These are phyloP conservation scores for Pseudogymnoascus sp. DNA, from an alignment of 2,329 filamentous ascomycete genomes.

Conservation along the genomic window DNA sequence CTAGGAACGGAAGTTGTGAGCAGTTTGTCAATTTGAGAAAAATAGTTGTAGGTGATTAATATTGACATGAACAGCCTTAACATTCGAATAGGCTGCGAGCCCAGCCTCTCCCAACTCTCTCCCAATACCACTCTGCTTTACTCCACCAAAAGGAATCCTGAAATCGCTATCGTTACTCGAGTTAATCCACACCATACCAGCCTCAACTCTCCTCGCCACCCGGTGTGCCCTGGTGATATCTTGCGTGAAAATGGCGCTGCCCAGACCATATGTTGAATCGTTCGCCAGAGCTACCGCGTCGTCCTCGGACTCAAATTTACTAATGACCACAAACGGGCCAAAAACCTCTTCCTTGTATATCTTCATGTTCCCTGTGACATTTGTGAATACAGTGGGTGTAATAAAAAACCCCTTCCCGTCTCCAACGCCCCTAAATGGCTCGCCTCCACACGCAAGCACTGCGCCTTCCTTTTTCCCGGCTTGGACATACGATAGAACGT, in stretches of 20 bases:
- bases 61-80: constrained; percentile 35
- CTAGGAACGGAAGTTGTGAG: too few relatives aligned
- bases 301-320: constrained; percentile 47
- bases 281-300: constrained; percentile 48
- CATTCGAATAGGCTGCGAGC: constrained; percentile 34
- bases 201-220: constrained; percentile 47
- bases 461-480: constrained; percentile 59
- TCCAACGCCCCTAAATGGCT: constrained; percentile 40
- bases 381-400: constrained; percentile 45
- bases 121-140: constrained; percentile 54
- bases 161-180: constrained; percentile 33
- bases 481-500: constrained; percentile 42
- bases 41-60: too few relatives aligned
- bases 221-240: constrained; percentile 40
- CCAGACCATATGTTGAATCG: constrained; percentile 47
- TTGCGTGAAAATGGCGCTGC: constrained; percentile 49
- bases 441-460: constrained; percentile 50
- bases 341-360: constrained; percentile 48
- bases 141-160: constrained; percentile 47
- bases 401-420: constrained; percentile 58
- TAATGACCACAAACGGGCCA: constrained; percentile 47
- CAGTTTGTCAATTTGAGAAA: too few relatives aligned
- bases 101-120: constrained; percentile 40
- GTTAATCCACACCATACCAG: constrained; percentile 44
- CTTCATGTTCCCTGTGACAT: constrained; percentile 44